Base-by-base conservation (phyloP, 176 grass and related monocot species). In the Raddia guianensis region DNA sequence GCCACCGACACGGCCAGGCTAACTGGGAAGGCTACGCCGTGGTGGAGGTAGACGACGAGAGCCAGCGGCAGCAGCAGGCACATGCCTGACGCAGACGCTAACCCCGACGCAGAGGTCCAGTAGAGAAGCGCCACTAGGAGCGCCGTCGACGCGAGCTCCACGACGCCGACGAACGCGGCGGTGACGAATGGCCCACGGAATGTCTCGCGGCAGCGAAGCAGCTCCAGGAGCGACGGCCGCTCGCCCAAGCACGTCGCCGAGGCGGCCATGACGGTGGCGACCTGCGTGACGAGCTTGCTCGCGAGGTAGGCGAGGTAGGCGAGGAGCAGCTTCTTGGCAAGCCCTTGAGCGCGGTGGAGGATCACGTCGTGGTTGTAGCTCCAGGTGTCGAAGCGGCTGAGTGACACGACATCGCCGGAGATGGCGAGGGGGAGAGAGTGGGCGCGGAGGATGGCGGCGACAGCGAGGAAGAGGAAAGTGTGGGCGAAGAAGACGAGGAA, bases 251-350 rank as follows among this genome's bases (percentile, higher is more conserved):
- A 73, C 2, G 74, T 84, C 12, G 33, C 10, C 3, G 54, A 60
- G 65, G 74, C 47, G 5, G 74, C 66, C 2, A 69, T 53, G 12
- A 48, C 18, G 33, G 48, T 52, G 16, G 21, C 46, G 46, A 70
- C 74, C 45, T 70, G 82, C 12, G 66, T 61, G 74, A 66, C 34
- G 18, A 78, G 74, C 46, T 49, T 70, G 64, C 55, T 85, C n/a
- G 47, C 46, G 9, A 78, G 45, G 82, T 84, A 77, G 16, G 54
- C 65, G 53, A 84, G 42, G 64, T 84, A 84, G 54, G 77, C 2
- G 16, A 70, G 7, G 5, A 54, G 21, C 14, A 83, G 19, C 20
- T 20, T 66, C 81, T 35, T 49, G 51, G 73, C 54, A 32, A 50
- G 82, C 0, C 20, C 18, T 32, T 63, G 16, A 7, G 59, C 51